Conservation (phyloP, 805 yeast species). For the Hanseniaspora occidentalis region DNA sequence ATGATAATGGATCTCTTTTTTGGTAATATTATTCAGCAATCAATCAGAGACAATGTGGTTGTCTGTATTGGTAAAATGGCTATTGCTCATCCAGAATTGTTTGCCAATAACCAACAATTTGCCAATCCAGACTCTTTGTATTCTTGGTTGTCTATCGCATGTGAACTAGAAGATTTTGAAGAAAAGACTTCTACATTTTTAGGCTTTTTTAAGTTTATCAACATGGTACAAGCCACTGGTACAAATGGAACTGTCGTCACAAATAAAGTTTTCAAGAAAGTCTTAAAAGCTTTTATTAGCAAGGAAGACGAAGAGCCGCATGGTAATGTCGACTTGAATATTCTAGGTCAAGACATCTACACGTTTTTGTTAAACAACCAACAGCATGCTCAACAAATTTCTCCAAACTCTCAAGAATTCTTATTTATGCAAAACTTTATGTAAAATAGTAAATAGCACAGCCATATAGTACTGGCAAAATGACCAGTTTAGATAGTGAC, state of each 20-base stretch:
- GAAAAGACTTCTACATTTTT: slow-evolving; percentile 81
- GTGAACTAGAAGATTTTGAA: slow-evolving; percentile 58
- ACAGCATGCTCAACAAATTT: slow-evolving; percentile 2
- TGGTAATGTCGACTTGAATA: slow-evolving; percentile 17
- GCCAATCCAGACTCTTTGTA: background rate
- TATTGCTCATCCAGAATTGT: slow-evolving; percentile 40
- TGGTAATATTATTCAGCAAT: slow-evolving; percentile 20
- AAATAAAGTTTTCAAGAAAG: background rate
- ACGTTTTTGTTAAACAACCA: slow-evolving; percentile 14
- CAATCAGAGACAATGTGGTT: slow-evolving; percentile 77
- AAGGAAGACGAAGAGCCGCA: background rate
- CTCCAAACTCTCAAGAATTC: background rate
- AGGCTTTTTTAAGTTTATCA: slow-evolving; percentile 68
- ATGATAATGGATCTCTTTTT: slow-evolving; percentile 23
- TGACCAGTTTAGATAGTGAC: no score
- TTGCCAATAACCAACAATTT: slow-evolving; percentile 39
- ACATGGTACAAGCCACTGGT: slow-evolving; percentile 11
- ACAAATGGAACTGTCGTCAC: background rate
- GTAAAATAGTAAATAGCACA: no score
- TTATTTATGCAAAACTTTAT: background rate
- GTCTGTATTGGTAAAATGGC: slow-evolving; percentile 86
- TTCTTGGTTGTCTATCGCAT: slow-evolving; percentile 60
- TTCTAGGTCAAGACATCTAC: slow-evolving; percentile 20
- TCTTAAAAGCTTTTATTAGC: background rate
- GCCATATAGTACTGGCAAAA: no score